Conservation (phyloP, 176 grass and related monocot genomes). For the Musa itinerans region DNA sequence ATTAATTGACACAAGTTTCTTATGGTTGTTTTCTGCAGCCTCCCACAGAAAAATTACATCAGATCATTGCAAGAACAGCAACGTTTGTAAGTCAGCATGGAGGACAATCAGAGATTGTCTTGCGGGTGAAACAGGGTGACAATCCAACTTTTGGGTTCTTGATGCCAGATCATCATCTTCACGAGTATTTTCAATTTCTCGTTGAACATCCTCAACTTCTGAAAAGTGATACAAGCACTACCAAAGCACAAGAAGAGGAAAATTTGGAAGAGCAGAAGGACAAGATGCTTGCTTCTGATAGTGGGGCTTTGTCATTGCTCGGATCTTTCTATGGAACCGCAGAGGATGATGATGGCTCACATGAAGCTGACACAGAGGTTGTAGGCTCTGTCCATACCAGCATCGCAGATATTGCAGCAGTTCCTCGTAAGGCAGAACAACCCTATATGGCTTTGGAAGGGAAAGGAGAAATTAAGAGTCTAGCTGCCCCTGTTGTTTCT, state of each 20-base stretch:
- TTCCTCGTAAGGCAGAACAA: conserved; percentile 11
- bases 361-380: conserved; percentile 13
- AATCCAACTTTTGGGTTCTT: conserved; percentile 98
- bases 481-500: conserved; percentile 12
- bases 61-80: conserved; percentile 91
- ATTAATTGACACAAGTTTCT: neutral
- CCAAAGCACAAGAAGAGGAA: conserved; percentile 14
- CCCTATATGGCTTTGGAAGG: conserved; percentile 17
- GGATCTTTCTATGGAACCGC: conserved; percentile 68
- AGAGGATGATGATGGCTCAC: conserved; percentile 53
- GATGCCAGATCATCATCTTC: conserved; percentile 87
- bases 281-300: conserved; percentile 6
- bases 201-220: conserved; percentile 65
- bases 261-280: conserved; percentile 20
- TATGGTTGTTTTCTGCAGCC: conserved; percentile 52
- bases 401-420: neutral
- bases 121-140: conserved; percentile 83
- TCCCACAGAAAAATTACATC: conserved; percentile 72
- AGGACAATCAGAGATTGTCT: conserved; percentile 88
- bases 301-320: conserved; percentile 81
- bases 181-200: conserved; percentile 71
- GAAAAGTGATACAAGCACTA: conserved; percentile 27
- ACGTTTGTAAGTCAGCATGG: conserved; percentile 78
- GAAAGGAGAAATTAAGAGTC: conserved; percentile 27
- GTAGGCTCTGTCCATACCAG: conserved; percentile 14